phyloP scores from a whole-genome alignment of 2,329 filamentous ascomycete species.

The Paraphaeosphaeria sporulosa region DNA sequence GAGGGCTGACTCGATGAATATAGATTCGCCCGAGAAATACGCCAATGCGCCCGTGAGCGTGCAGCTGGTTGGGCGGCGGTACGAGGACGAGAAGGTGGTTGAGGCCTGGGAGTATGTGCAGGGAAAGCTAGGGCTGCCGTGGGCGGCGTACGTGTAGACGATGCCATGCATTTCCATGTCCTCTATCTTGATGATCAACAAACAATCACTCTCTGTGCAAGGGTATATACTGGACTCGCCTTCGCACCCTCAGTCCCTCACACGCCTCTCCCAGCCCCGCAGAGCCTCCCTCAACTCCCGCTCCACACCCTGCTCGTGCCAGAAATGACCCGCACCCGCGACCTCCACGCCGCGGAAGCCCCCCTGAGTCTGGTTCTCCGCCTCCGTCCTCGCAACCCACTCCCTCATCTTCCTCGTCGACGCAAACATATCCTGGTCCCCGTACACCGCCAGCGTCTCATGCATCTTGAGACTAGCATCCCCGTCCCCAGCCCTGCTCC shows the following conservation, averaged over 20 bases:
- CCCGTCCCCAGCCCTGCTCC: conserved; percentile 25
- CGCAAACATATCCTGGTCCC: conserved; percentile 77
- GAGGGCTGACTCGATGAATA: neutral
- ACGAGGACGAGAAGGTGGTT: conserved; percentile 61
- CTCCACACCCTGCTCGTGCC: conserved; percentile 53
- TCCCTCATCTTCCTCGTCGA: conserved; percentile 67
- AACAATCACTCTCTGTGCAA: neutral
- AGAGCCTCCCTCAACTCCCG: conserved; percentile 49
- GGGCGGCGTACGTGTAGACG: conserved; percentile 18
- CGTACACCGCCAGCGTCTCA: conserved; percentile 73
- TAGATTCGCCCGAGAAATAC: conserved; percentile 55
- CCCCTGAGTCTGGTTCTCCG: conserved; percentile 20
- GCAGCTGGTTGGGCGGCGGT: conserved; percentile 60
- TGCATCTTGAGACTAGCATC: conserved; percentile 34
- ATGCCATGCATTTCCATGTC: neutral
- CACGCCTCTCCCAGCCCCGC: conserved; percentile 49
- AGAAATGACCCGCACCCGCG: conserved; percentile 60
- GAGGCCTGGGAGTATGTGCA: conserved; percentile 47
- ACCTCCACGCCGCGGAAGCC: conserved; percentile 55
- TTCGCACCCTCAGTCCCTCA: neutral
- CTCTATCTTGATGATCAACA: neutral
- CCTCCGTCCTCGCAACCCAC: conserved; percentile 68
- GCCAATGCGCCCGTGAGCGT: conserved; percentile 58
- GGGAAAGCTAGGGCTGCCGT: conserved; percentile 35
- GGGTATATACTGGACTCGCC: neutral